phyloP scores from a whole-genome alignment of 2,329 filamentous ascomycete genomes.

The Apiospora kogelbergensis region DNA sequence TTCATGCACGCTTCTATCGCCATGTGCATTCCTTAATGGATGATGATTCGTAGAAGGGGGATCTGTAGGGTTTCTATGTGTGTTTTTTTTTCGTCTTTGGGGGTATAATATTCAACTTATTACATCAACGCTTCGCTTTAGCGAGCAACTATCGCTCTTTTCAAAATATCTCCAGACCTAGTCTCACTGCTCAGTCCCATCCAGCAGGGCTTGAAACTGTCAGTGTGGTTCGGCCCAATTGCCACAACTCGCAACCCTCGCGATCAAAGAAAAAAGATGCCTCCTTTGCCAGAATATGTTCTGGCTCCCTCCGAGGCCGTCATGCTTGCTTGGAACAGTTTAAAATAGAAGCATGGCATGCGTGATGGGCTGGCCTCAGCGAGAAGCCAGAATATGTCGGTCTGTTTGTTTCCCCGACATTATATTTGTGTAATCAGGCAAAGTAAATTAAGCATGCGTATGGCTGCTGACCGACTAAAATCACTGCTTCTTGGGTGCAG shows the following conservation, averaged over 20 bases:
- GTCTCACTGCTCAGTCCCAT: neutral
- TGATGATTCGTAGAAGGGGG: too few relatives aligned
- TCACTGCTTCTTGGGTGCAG: neutral
- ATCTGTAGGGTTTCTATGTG: neutral
- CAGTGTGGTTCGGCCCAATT: neutral
- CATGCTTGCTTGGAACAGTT: too few relatives aligned
- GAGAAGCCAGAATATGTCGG: neutral
- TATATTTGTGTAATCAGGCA: neutral
- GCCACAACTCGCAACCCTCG: neutral
- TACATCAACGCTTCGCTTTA: neutral
- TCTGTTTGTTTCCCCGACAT: neutral
- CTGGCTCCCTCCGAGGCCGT: neutral
- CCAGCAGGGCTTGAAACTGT: neutral
- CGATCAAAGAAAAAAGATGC: neutral
- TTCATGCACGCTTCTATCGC: neutral
- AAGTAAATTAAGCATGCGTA: neutral
- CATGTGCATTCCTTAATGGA: too few relatives aligned
- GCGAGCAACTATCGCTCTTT: neutral
- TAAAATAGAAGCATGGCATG: neutral
- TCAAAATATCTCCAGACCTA: neutral
- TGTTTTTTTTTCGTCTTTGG: neutral
- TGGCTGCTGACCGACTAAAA: neutral
- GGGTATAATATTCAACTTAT: neutral
- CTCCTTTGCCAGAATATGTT: neutral
- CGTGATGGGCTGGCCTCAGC: neutral